Conservation (phyloP, 164 flowering plant species). For the Tetrastigma voinierianum region DNA sequence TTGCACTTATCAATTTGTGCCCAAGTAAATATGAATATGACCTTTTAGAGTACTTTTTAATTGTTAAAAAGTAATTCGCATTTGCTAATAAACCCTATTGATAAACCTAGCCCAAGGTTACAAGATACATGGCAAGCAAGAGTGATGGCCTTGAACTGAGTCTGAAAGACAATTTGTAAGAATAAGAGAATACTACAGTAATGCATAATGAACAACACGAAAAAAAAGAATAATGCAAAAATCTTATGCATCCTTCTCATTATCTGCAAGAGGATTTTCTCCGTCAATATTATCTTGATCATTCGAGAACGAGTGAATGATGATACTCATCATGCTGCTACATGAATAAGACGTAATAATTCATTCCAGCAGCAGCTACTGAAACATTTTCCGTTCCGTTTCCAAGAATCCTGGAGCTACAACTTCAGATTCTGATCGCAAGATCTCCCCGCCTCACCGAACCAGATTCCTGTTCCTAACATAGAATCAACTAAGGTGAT, state of each 20-base stretch:
- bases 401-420: constrained; percentile 81
- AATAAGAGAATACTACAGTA: too few species aligned
- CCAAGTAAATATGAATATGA: too few species aligned
- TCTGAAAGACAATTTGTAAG: too few species aligned
- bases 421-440: constrained; percentile 55
- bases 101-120: too few species aligned
- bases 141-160: too few species aligned
- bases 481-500: constrained; percentile 32
- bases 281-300: constrained; percentile 57
- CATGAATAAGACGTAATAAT: constrained; percentile 78
- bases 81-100: too few species aligned
- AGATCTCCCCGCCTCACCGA: constrained; percentile 25
- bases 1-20: too few species aligned
- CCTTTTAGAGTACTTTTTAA: too few species aligned
- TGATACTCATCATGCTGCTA: constrained; percentile 63
- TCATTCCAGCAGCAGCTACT: constrained; percentile 31
- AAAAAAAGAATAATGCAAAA: too few species aligned
- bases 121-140: too few species aligned
- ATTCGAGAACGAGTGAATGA: constrained; percentile 56
- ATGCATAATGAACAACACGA: too few species aligned
- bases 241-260: constrained; percentile 6
- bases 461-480: constrained; percentile 22
- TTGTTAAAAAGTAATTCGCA: too few species aligned
- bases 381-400: constrained; percentile 25
- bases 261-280: constrained; percentile 64